These are phyloP conservation scores for Rhodotorula sp. DNA, from an alignment of 1,284 basidiomycete species.

Conservation along the genomic window DNA sequence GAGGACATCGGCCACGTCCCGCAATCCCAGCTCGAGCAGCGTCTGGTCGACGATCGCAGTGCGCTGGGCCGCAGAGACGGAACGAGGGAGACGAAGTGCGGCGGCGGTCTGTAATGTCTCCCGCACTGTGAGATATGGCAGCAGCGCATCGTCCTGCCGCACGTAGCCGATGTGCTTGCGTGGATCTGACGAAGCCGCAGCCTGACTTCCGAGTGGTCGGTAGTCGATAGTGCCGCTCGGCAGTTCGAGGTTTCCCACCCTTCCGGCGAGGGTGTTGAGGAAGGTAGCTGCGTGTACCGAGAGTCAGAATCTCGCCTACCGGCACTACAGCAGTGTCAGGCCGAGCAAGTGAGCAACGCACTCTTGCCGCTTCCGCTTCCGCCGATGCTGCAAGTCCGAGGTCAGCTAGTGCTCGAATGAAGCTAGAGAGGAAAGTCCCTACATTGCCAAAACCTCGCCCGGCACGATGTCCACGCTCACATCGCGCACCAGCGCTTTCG, in stretches of 20 bases:
- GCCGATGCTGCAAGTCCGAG: conserved; percentile 10
- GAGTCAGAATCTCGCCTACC: no score
- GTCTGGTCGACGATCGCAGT: conserved; percentile 57
- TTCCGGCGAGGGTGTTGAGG: conserved; percentile 27
- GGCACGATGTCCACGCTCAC: conserved; percentile 24
- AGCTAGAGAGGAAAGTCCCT: background rate
- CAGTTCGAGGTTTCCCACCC: conserved; percentile 22
- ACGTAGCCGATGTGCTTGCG: conserved; percentile 37
- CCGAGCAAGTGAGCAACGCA: background rate
- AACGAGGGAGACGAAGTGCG: conserved; percentile 55
- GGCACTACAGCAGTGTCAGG: no score
- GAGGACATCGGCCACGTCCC: conserved; percentile 57
- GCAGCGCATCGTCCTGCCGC: conserved; percentile 36
- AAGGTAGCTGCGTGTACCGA: conserved; percentile 7
- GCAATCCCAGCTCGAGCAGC: conserved; percentile 57
- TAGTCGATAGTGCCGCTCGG: conserved; percentile 21
- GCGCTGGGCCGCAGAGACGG: conserved; percentile 49
- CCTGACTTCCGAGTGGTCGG: background rate
- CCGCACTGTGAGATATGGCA: conserved; percentile 46
- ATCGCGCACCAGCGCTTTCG: conserved; percentile 18
- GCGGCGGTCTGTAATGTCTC: conserved; percentile 59
- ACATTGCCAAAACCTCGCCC: conserved; percentile 41
- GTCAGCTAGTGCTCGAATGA: background rate
- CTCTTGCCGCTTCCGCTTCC: conserved; percentile 33
- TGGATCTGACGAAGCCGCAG: background rate